Evolutionary conservation across 441 rosid genomes (phyloP).

Genomic region (Isatis lusitanica): DNA sequence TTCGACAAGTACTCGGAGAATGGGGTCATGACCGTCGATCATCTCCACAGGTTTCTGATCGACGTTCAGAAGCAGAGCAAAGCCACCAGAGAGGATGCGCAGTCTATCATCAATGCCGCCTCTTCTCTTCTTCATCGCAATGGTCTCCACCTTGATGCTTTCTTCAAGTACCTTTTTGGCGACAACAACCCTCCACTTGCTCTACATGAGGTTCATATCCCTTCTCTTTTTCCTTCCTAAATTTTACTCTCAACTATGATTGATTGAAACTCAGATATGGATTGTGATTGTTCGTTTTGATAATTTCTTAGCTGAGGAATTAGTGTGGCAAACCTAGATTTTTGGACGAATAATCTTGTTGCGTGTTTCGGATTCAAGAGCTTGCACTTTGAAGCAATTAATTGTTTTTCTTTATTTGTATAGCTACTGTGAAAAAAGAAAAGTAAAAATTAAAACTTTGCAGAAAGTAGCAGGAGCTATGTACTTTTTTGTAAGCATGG

Average conservation of each 20-base stretch:
- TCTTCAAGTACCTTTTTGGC: slow-evolving; percentile 74
- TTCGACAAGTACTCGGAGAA: slow-evolving; percentile 68
- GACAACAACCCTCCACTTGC: slow-evolving; percentile 63
- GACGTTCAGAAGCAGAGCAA: slow-evolving; percentile 66
- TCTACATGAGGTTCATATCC: slow-evolving; percentile 40
- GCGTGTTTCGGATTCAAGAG: neutral
- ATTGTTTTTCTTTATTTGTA: neutral
- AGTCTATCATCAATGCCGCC: slow-evolving; percentile 50
- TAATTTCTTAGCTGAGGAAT: neutral
- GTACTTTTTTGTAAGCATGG: neutral
- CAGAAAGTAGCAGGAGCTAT: neutral
- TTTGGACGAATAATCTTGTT: too few species aligned
- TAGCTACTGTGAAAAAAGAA: neutral
- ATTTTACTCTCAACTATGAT: neutral
- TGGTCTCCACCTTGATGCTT: slow-evolving; percentile 66
- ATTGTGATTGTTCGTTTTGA: neutral
- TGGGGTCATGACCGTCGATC: slow-evolving; percentile 58
- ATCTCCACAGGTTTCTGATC: slow-evolving; percentile 60
- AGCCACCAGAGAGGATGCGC: slow-evolving; percentile 71
- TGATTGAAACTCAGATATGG: neutral
- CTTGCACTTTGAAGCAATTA: neutral
- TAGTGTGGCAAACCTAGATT: neutral
- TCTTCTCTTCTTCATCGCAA: slow-evolving; percentile 53
- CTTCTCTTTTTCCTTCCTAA: too few species aligned
- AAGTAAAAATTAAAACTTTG: neutral